These are phyloP conservation scores for Arachis monticola DNA, from an alignment of 331 rosid genomes.

Conservation along the genomic window DNA sequence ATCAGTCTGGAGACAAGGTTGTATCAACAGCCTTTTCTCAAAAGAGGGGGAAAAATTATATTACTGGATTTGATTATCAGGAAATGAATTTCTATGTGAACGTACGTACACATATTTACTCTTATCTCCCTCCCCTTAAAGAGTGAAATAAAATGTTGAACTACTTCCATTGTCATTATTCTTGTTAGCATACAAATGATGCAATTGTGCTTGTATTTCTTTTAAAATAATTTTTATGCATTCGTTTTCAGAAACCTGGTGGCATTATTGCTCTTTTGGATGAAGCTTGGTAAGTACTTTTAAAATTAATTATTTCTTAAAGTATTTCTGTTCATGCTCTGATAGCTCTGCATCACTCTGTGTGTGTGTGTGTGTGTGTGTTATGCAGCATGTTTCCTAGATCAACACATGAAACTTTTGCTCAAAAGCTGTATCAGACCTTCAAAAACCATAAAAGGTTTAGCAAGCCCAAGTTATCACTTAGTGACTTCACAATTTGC, in stretches of 20 bases:
- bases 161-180: slow-evolving; percentile 1
- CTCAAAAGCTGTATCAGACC: slow-evolving; percentile 96
- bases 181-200: not conserved
- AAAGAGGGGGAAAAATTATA: too few species aligned
- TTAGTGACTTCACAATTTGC: slow-evolving; percentile 92
- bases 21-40: not conserved
- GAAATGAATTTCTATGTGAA: not conserved
- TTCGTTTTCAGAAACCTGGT: slow-evolving; percentile 89
- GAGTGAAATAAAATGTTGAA: not conserved
- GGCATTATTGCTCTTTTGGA: slow-evolving; percentile 91
- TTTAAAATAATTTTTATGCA: slow-evolving; percentile 24
- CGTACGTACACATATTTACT: not conserved
- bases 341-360: slow-evolving; percentile 6
- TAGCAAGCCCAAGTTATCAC: slow-evolving; percentile 87
- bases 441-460: slow-evolving; percentile 93
- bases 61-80: not conserved
- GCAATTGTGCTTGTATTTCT: slow-evolving; percentile 3
- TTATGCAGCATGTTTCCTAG: slow-evolving; percentile 95
- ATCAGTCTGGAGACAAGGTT: not conserved
- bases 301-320: not conserved
- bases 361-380: slow-evolving; percentile 29
- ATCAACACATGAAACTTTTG: slow-evolving; percentile 97
- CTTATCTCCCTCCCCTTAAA: not conserved
- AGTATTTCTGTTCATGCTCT: slow-evolving; percentile 24
- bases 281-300: slow-evolving; percentile 78